Evolutionary conservation across 441 rosid species (phyloP), one percentile per base, ranked within the genome.

Genomic region (Omphalea diandra): DNA sequence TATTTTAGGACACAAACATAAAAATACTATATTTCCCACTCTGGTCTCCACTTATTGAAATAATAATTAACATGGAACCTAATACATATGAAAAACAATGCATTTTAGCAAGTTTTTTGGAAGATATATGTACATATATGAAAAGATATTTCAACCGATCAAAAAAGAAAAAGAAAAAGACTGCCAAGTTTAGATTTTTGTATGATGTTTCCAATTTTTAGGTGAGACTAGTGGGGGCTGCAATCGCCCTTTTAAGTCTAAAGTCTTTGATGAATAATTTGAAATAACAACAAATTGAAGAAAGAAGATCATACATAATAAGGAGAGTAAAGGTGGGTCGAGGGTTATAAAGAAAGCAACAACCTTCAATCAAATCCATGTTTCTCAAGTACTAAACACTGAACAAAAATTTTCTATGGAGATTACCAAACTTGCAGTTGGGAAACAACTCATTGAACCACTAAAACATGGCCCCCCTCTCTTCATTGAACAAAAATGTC

Each of bases 371-470:
- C 89, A 83, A 80, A 80, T 83, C 87, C 83, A 74, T 85, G 88
- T 83, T 85, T 80, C 84, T 65, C 65, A 80, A 76, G 80, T 78
- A 78, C 82, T 75, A 68, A 76, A 72, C 84, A 81, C 15, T 44
- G 65, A 80, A 58, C 72, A 63, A 44, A 31, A 20, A 12, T 7
- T 44, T 43, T 5, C 67, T 52, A 71, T 55, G 65, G 68, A 65
- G 67, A 50, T 53, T 27, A 32, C 58, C 56, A 69, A 69, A 67
- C 40, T 69, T 79, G 76, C 82, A 81, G 82, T n/a, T 67, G 83
- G 86, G 86, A 82, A 84, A 82, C 87, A 87, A 84, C 86, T 84
- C 91, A 80, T 70, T 60, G 29, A 59, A 76, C 71, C 86, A 82
- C 70, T 75, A 65, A 35, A 41, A 5, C 67, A 68, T 14, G 66